These are phyloP conservation scores for Asterochloris erici DNA, from an alignment of 139 green algal genomes.

Conservation along the genomic window DNA sequence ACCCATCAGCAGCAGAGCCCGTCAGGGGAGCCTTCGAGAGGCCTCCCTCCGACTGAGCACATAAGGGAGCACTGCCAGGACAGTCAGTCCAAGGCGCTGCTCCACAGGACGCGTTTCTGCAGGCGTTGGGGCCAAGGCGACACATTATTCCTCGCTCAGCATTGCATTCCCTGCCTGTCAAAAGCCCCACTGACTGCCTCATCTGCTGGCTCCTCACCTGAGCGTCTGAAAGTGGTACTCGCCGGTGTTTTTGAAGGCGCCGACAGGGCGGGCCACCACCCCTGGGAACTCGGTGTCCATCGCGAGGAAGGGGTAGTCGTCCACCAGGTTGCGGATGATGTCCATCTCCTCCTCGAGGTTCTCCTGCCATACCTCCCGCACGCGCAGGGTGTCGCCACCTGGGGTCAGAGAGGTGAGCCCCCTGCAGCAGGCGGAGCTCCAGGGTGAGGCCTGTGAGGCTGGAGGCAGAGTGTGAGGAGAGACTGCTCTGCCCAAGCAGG, in stretches of 20 bases:
- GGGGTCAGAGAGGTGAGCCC: conserved; percentile 22
- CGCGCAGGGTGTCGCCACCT: conserved; percentile 70
- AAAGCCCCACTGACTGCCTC: neutral
- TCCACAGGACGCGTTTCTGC: neutral
- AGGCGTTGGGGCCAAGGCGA: neutral
- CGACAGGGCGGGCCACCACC: conserved; percentile 91
- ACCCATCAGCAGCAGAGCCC: too few species aligned
- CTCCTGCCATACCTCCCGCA: conserved; percentile 94
- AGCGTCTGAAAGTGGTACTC: conserved; percentile 97
- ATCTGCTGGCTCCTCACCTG: conserved; percentile 18
- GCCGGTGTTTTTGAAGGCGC: conserved; percentile 90
- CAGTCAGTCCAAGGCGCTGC: neutral
- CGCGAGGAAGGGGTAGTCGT: conserved; percentile 90
- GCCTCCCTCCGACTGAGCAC: too few species aligned
- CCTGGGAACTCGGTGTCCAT: conserved; percentile 99
- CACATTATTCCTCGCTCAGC: too few species aligned
- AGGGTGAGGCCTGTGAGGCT: neutral
- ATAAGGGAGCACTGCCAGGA: too few species aligned
- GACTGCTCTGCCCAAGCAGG: too few species aligned
- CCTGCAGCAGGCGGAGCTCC: conserved; percentile 6
- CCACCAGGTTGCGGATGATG: conserved; percentile 87
- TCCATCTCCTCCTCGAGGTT: conserved; percentile 94
- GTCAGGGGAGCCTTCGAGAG: too few species aligned
- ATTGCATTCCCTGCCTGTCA: too few species aligned
- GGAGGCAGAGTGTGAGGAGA: too few species aligned